phyloP scores from a whole-genome alignment of 805 yeast genomes.

The Nematodospora valgi region DNA sequence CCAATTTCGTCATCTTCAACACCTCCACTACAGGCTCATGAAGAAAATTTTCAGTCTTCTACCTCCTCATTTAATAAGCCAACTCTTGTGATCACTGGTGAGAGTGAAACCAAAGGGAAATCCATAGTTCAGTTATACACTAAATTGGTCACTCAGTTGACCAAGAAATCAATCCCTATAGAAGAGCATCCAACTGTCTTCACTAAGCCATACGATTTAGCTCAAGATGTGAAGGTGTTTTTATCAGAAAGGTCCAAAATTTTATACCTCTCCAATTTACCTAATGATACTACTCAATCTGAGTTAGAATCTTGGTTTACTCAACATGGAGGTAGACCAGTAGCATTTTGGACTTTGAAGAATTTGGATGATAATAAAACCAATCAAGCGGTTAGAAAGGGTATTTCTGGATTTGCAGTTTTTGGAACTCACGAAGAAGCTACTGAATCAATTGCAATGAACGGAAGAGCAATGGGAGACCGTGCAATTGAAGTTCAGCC shows the following conservation, averaged over 20 bases:
- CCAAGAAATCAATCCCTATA: conserved; percentile 45
- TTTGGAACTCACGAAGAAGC: conserved; percentile 87
- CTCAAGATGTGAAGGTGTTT: conserved; percentile 69
- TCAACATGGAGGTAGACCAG: conserved; percentile 80
- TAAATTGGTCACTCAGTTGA: conserved; percentile 44
- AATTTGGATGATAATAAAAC: conserved; percentile 35
- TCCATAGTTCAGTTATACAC: conserved; percentile 44
- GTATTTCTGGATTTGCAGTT: conserved; percentile 75
- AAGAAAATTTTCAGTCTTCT: conserved; percentile 1
- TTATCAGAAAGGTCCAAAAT: conserved; percentile 70
- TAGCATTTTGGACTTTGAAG: conserved; percentile 85
- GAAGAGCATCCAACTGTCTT: conserved; percentile 55
- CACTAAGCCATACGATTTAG: conserved; percentile 71
- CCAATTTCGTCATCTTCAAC: conserved; percentile 10
- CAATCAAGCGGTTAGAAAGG: conserved; percentile 11
- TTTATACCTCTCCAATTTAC: conserved; percentile 75
- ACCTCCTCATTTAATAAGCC: too few relatives aligned
- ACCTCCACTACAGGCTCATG: conserved; percentile 8
- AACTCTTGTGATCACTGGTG: neutral
- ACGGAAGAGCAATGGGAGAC: conserved; percentile 74
- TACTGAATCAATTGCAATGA: conserved; percentile 68
- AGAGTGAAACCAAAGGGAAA: conserved; percentile 28
- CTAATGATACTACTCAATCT: conserved; percentile 83
- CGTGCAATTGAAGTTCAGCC: conserved; percentile 82
- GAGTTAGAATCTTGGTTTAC: conserved; percentile 91